phyloP scores from a whole-genome alignment of 495 filamentous ascomycete species.

The Penicillium cosmopolitanum region DNA sequence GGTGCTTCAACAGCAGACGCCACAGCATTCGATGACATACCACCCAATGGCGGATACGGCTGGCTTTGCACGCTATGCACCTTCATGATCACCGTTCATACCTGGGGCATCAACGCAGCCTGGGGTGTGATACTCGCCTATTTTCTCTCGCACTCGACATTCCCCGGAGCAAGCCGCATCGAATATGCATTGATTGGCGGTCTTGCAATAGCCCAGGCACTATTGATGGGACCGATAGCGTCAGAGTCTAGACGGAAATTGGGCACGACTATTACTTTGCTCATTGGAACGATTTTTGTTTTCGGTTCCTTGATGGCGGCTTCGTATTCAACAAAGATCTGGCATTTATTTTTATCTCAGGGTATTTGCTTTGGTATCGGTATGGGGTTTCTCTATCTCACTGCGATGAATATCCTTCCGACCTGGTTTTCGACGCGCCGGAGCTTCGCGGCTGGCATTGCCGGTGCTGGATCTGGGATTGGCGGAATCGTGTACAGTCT shows the following conservation, averaged over 20 bases:
- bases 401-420: conserved; percentile 46
- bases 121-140: conserved; percentile 16
- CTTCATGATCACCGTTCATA: conserved; percentile 43
- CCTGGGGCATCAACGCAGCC: conserved; percentile 44
- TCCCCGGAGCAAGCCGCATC: conserved; percentile 11
- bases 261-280: conserved; percentile 41
- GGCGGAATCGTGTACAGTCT: conserved; percentile 57
- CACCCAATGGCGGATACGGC: conserved; percentile 46
- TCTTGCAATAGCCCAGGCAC: conserved; percentile 1
- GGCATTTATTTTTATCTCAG: conserved; percentile 57
- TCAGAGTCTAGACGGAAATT: conserved; percentile 36
- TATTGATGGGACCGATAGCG: conserved; percentile 14
- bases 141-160: conserved; percentile 15
- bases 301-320: conserved; percentile 47
- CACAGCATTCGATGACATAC: conserved; percentile 8
- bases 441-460: conserved; percentile 54
- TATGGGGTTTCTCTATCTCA: conserved; percentile 55
- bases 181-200: conserved; percentile 22
- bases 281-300: conserved; percentile 45
- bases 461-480: conserved; percentile 51
- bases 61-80: conserved; percentile 43
- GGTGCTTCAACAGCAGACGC: neutral
- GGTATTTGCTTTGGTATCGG: conserved; percentile 54
- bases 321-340: conserved; percentile 48
- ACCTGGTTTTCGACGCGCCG: conserved; percentile 57